Evolutionary conservation across 2,329 filamentous ascomycete species (phyloP), one percentile per base, ranked within the genome.

Genomic region (Westerdykella aurantiaca): DNA sequence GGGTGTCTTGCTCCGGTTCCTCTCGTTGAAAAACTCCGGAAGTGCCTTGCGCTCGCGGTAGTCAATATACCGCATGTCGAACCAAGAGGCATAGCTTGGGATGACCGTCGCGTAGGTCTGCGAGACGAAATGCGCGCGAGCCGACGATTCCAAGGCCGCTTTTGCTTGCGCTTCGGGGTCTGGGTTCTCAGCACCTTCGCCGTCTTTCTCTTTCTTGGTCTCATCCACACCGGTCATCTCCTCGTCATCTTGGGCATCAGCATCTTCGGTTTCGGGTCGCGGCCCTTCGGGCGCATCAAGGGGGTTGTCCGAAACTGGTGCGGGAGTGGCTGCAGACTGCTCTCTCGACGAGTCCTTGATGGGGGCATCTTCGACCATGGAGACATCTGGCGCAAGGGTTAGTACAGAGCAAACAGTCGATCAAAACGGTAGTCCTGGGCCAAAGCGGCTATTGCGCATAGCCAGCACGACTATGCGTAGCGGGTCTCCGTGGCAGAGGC

Each of bases 41-140:
- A 98, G 78, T 6, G 89, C 89, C 70, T 96, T 98, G 64, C 85
- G 86, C 73, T 98, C 93, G 57, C 96, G 86, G 48, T 82, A 81
- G 69, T 96, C 87, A 61, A 98, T 85, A 39, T 80, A 78, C 66
- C 90, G 87, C 91, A 98, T 96, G 69, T 98, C 93, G 67, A 98
- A 98, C 93, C 93, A 98, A 12, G 87, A 93, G 64, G 89, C 94
- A 70, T 98, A 98, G 67, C 91, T 97, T 17, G 93, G 93, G 17
- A 98, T 81, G 50, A 98, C 90, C 62, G 97, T 97, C 49, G 90
- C 85, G 64, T 96, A 91, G 34, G 89, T 94, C 71, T 98, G 93
- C 12, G 88, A 82, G 49, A 95, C 86, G 43, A 98, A 81, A 61
- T 97, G 90, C 56, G 91, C 86, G 52, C 91, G 87, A 41, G 93